phyloP scores from a whole-genome alignment of 768 basidiomycete genomes.

The Podaxis pistillaris region DNA sequence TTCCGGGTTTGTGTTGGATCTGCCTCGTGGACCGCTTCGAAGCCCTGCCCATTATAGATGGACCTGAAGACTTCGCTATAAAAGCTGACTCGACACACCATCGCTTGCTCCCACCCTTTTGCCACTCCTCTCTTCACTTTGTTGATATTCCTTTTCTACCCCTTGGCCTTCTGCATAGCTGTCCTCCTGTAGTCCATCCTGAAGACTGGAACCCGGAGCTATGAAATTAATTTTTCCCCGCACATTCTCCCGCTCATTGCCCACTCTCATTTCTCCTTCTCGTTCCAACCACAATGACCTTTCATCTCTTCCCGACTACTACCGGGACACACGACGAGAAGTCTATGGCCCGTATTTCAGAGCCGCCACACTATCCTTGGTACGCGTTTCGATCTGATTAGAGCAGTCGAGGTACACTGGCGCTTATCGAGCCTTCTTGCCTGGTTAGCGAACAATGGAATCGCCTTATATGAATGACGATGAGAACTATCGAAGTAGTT shows the following conservation, averaged over 20 bases:
- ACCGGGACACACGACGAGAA: slow-evolving; percentile 9
- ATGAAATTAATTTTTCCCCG: slow-evolving; percentile 9
- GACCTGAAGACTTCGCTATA: slow-evolving; percentile 7
- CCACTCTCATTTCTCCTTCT: slow-evolving; percentile 1
- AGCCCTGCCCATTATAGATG: slow-evolving; percentile 9
- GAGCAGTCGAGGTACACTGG: neutral
- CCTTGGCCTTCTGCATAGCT: neutral
- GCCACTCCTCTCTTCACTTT: neutral
- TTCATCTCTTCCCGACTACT: slow-evolving; percentile 10
- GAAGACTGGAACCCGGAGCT: neutral
- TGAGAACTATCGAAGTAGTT: slow-evolving; percentile 2
- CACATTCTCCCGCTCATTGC: slow-evolving; percentile 4
- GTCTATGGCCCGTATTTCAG: slow-evolving; percentile 8
- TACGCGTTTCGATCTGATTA: neutral
- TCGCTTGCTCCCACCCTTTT: neutral
- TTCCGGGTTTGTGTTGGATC: slow-evolving; percentile 9
- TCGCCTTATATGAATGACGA: neutral
- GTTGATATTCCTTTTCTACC: neutral
- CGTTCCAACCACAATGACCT: neutral
- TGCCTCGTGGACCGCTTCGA: slow-evolving; percentile 15
- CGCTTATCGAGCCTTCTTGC: neutral
- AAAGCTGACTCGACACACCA: neutral
- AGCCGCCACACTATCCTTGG: neutral
- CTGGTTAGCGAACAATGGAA: slow-evolving; percentile 11
- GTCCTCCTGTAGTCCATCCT: neutral